phyloP scores from a whole-genome alignment of 164 flowering plant species.

The Euptelea pleiosperma region DNA sequence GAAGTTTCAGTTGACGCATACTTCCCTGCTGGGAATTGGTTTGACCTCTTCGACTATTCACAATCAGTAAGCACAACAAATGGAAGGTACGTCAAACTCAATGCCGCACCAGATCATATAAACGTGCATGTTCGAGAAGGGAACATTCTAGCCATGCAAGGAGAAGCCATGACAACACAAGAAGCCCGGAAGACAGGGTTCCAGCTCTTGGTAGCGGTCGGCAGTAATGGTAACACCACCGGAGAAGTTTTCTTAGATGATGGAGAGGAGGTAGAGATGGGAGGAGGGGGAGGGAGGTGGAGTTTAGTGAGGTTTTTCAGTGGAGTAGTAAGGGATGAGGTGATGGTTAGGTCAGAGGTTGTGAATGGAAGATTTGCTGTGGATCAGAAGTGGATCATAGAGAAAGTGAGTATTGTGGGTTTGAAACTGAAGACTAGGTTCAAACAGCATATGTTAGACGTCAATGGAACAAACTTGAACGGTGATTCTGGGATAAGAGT shows the following conservation, averaged over 20 bases:
- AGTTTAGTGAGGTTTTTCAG: conserved; percentile 45
- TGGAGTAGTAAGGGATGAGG: conserved; percentile 9
- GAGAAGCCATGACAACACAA: conserved; percentile 57
- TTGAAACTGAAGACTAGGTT: conserved; percentile 18
- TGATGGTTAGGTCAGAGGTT: conserved; percentile 43
- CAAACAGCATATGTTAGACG: too few relatives aligned
- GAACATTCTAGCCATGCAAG: conserved; percentile 66
- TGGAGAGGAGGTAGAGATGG: conserved; percentile 63
- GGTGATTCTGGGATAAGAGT: neutral
- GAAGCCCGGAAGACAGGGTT: conserved; percentile 56
- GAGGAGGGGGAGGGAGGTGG: conserved; percentile 49
- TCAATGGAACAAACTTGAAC: neutral
- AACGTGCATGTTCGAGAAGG: conserved; percentile 75
- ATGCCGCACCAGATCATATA: conserved; percentile 53
- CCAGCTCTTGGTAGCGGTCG: conserved; percentile 47
- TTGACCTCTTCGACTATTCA: conserved; percentile 51
- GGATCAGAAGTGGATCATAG: conserved; percentile 43
- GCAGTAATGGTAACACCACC: conserved; percentile 25
- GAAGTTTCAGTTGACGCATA: conserved; percentile 55
- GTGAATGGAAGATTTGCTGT: conserved; percentile 49
- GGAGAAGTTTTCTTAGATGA: conserved; percentile 80
- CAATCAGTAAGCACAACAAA: conserved; percentile 26
- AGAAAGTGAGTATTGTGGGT: conserved; percentile 54
- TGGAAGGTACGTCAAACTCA: conserved; percentile 44
- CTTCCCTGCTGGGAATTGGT: conserved; percentile 82